Conservation (phyloP, 306 rosid species). For the Erythrophleum fordii region DNA sequence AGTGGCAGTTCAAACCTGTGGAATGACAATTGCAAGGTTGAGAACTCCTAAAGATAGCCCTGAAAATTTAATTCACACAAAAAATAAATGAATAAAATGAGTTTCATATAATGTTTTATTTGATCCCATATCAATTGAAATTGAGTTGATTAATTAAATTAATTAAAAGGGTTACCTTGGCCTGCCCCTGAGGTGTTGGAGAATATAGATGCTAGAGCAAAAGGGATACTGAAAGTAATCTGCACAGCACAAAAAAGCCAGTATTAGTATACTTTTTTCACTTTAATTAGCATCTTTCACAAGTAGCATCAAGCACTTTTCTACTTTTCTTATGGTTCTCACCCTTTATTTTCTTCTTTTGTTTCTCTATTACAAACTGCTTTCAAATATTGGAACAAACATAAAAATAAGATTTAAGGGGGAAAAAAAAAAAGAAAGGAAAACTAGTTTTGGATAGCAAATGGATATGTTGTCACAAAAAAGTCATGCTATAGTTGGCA, state of each 20-base stretch:
- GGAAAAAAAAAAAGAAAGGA: not conserved
- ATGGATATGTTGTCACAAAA: not conserved
- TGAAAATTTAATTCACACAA: constrained; percentile 19
- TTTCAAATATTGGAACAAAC: not conserved
- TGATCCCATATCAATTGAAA: not conserved
- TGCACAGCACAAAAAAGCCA: constrained; percentile 2
- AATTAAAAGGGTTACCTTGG: constrained; percentile 57
- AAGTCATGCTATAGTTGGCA: not conserved
- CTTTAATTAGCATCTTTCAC: not conserved
- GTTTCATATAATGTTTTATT: not conserved
- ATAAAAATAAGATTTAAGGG: not conserved
- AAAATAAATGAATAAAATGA: not conserved
- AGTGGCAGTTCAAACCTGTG: constrained; percentile 49
- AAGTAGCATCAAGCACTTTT: not conserved
- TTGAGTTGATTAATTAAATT: not conserved
- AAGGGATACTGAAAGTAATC: constrained; percentile 75
- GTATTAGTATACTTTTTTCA: not conserved
- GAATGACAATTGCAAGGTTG: constrained; percentile 70
- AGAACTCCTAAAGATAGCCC: constrained; percentile 75
- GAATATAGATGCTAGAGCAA: constrained; percentile 83
- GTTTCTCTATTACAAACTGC: not conserved
- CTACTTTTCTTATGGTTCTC: not conserved
- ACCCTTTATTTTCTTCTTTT: not conserved
- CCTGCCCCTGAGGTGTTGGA: constrained; percentile 67
- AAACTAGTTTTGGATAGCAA: not conserved